These are phyloP conservation scores for Alternaria gaisen DNA, from an alignment of 2,329 filamentous ascomycete species.

Conservation along the genomic window DNA sequence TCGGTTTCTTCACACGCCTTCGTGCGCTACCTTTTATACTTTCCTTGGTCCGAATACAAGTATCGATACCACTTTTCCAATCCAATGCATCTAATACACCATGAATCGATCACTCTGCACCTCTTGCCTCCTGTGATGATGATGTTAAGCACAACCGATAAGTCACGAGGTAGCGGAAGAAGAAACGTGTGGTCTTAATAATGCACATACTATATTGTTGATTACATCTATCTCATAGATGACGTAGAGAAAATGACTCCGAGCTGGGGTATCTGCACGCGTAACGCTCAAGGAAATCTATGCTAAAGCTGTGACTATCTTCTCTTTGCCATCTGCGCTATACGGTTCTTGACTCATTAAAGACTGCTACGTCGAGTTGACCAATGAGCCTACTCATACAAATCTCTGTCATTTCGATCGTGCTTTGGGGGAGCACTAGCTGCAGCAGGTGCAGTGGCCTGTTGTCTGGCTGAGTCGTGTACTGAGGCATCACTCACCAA, in stretches of 20 bases:
- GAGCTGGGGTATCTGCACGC: conserved; percentile 10
- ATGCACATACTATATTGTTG: background rate
- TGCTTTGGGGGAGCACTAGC: conserved; percentile 19
- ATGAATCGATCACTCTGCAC: background rate
- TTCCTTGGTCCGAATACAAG: background rate
- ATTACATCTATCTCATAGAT: too few relatives aligned
- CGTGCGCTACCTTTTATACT: background rate
- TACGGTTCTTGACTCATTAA: background rate
- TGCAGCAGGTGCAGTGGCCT: conserved; percentile 11
- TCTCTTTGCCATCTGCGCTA: background rate
- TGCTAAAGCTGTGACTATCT: background rate
- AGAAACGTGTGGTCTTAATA: background rate
- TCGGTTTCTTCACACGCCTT: background rate
- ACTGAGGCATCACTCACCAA: conserved; percentile 7
- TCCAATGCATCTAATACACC: background rate
- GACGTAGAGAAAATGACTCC: background rate
- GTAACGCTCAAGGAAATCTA: conserved; percentile 2
- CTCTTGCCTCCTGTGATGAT: background rate
- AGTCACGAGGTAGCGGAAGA: background rate
- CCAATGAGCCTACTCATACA: conserved; percentile 27
- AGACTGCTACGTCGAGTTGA: background rate
- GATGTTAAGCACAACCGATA: too few relatives aligned
- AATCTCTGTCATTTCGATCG: conserved; percentile 24
- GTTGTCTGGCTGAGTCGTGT: background rate
- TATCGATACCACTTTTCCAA: background rate